Conservation (phyloP, 2,329 filamentous ascomycete genomes). For the Talaromyces sp. region DNA sequence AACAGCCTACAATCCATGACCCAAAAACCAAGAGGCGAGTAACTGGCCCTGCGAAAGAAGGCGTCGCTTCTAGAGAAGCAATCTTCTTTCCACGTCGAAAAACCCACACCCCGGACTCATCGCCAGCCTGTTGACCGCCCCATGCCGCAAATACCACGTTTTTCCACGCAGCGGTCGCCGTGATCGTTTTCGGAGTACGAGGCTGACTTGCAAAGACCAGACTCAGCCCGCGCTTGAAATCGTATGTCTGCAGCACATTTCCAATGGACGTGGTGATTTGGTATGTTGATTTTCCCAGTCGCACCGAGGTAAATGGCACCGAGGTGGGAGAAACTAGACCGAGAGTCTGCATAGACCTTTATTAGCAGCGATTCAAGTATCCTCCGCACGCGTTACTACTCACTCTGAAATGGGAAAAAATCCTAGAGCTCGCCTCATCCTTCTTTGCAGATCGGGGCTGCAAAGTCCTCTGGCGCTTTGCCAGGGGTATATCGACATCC, state of each 20-base stretch:
- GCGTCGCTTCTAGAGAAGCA: slow-evolving; percentile 65
- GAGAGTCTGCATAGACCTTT: slow-evolving; percentile 60
- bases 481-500: slow-evolving; percentile 56
- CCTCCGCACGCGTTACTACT: slow-evolving; percentile 22
- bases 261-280: slow-evolving; percentile 96
- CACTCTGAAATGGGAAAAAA: slow-evolving; percentile 93
- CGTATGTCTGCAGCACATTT: slow-evolving; percentile 88
- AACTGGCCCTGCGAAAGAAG: slow-evolving; percentile 62
- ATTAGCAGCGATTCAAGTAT: not conserved
- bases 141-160: slow-evolving; percentile 85
- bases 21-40: slow-evolving; percentile 77
- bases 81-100: slow-evolving; percentile 87
- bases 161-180: slow-evolving; percentile 82
- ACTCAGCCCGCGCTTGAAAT: slow-evolving; percentile 81
- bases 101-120: slow-evolving; percentile 69
- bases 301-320: slow-evolving; percentile 84
- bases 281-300: slow-evolving; percentile 89
- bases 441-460: slow-evolving; percentile 17
- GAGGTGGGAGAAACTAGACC: slow-evolving; percentile 86
- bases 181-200: slow-evolving; percentile 80
- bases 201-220: slow-evolving; percentile 90
- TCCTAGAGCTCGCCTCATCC: slow-evolving; percentile 58
- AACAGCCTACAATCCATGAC: slow-evolving; percentile 82
- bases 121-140: slow-evolving; percentile 53
- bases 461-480: slow-evolving; percentile 57